Evolutionary conservation across 2,329 filamentous ascomycete genomes (phyloP).

Genomic region (Nigrograna mackinnonii): DNA sequence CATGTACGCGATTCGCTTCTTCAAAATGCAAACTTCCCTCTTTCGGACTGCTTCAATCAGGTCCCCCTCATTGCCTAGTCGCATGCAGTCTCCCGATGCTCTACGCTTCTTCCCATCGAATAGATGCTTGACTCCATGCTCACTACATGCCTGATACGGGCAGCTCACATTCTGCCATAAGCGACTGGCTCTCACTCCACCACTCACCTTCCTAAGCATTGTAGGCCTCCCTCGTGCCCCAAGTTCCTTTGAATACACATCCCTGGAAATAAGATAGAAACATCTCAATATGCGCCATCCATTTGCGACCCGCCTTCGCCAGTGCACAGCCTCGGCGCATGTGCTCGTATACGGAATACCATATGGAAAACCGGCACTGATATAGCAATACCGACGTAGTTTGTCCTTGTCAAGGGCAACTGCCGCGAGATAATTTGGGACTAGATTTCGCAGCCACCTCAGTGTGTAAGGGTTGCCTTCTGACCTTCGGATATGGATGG

Average conservation of each 20-base stretch:
- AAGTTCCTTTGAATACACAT: slow-evolving; percentile 7
- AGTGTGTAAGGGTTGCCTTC: slow-evolving; percentile 7
- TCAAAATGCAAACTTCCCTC: slow-evolving; percentile 12
- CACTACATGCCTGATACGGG: slow-evolving; percentile 16
- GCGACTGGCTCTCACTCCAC: slow-evolving; percentile 13
- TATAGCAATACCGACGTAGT: slow-evolving; percentile 14
- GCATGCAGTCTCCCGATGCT: background rate
- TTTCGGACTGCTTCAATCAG: slow-evolving; percentile 4
- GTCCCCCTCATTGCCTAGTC: background rate
- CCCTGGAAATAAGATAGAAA: slow-evolving; percentile 15
- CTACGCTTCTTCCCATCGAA: slow-evolving; percentile 6
- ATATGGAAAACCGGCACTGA: slow-evolving; percentile 18
- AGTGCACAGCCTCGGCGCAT: slow-evolving; percentile 11
- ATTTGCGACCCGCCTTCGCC: slow-evolving; percentile 13
- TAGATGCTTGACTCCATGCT: slow-evolving; percentile 15
- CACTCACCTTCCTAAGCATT: slow-evolving; percentile 12
- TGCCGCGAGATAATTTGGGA: slow-evolving; percentile 17
- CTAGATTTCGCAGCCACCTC: slow-evolving; percentile 13
- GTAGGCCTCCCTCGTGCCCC: slow-evolving; percentile 7
- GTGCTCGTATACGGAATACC: slow-evolving; percentile 17
- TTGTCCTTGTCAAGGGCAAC: slow-evolving; percentile 21
- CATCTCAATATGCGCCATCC: slow-evolving; percentile 17
- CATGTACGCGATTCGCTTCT: slow-evolving; percentile 10
- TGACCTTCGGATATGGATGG: background rate
- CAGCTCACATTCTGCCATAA: slow-evolving; percentile 19